phyloP scores from a whole-genome alignment of 177 flowering plant genomes.

The Vitis hybrid region DNA sequence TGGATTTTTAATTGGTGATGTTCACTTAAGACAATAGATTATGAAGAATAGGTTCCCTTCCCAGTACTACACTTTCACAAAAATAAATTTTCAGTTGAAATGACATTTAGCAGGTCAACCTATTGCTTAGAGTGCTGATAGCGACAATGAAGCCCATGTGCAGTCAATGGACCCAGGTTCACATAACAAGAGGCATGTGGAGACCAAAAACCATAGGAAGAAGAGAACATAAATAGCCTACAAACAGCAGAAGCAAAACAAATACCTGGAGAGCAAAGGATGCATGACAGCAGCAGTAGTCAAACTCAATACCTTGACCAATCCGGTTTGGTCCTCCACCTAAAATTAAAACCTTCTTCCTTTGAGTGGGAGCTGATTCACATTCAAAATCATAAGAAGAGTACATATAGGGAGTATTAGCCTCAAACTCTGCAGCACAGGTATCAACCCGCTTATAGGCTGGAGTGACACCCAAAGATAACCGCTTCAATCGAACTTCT shows the following conservation, averaged over 20 bases:
- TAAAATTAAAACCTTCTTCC: slow-evolving; percentile 88
- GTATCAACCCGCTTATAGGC: slow-evolving; percentile 94
- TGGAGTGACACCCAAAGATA: slow-evolving; percentile 76
- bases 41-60: too few relatives aligned
- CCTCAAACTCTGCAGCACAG: slow-evolving; percentile 98
- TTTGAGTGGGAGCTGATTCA: slow-evolving; percentile 80
- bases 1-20: too few relatives aligned
- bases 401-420: slow-evolving; percentile 96
- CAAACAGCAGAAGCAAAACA: background rate
- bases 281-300: slow-evolving; percentile 96
- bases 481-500: slow-evolving; percentile 67
- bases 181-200: background rate
- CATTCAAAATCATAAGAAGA: slow-evolving; percentile 94
- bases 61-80: too few relatives aligned
- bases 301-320: slow-evolving; percentile 98
- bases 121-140: background rate
- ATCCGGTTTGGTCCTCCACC: slow-evolving; percentile 99
- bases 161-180: too few relatives aligned
- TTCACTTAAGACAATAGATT: too few relatives aligned
- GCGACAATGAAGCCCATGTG: background rate
- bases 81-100: too few relatives aligned
- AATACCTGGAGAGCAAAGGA: slow-evolving; percentile 95
- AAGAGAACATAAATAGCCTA: background rate
- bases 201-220: background rate
- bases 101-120: too few relatives aligned